Conservation (phyloP, 106 monocot species). For the Allium cepa region DNA sequence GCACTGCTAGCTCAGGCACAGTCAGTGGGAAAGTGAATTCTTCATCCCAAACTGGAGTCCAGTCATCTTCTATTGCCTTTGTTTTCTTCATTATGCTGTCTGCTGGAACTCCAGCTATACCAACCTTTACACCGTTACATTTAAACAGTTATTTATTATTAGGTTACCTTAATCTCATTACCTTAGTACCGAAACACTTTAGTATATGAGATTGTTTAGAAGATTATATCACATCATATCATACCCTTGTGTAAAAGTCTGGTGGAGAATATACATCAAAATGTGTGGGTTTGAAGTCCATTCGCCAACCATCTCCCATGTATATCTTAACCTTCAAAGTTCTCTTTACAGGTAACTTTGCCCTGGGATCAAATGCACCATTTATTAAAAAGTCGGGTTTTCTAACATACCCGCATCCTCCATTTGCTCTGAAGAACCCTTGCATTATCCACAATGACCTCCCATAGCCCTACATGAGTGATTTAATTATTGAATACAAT, state of each 20-base stretch:
- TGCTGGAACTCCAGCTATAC: conserved; percentile 41
- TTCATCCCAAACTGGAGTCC: conserved; percentile 47
- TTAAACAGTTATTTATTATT: no score
- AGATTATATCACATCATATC: neutral
- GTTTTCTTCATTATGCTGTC: conserved; percentile 54
- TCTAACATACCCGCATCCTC: conserved; percentile 50
- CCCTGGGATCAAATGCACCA: conserved; percentile 46
- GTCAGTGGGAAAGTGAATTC: conserved; percentile 36
- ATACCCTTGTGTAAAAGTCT: conserved; percentile 43
- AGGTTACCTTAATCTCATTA: neutral
- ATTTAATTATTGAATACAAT: neutral
- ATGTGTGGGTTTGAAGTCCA: conserved; percentile 42
- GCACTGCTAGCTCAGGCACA: conserved; percentile 45
- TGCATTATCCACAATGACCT: conserved; percentile 66
- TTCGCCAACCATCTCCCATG: conserved; percentile 52
- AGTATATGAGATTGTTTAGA: neutral
- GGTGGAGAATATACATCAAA: conserved; percentile 52
- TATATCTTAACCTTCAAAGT: conserved; percentile 58
- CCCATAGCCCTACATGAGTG: conserved; percentile 37
- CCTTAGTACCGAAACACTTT: neutral
- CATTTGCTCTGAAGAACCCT: conserved; percentile 51
- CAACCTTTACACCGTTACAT: conserved; percentile 20
- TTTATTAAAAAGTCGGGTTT: conserved; percentile 54
- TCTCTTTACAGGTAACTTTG: conserved; percentile 43
- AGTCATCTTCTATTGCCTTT: conserved; percentile 34